Conservation (phyloP, 352 stramenopile species). For the Pythium inflatum region DNA sequence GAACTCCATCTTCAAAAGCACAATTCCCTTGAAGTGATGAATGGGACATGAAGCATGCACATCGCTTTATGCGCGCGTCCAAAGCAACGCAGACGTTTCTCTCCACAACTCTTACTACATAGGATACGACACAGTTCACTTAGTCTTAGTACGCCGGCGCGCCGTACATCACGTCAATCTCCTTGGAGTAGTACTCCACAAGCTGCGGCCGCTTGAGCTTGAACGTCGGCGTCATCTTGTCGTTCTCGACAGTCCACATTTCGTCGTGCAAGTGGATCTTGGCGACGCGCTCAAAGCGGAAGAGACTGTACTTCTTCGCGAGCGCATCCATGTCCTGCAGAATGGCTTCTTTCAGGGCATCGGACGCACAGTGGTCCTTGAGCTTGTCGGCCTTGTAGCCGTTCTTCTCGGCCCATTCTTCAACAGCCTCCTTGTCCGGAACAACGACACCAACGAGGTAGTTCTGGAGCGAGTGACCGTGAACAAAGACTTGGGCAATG, state of each 20-base stretch:
- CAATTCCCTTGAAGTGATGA: too few relatives aligned
- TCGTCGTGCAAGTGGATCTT: constrained; percentile 87
- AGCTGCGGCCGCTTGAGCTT: constrained; percentile 95
- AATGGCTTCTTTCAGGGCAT: constrained; percentile 61
- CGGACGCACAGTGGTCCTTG: constrained; percentile 35
- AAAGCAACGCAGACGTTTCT: too few relatives aligned
- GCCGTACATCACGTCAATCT: constrained; percentile 86
- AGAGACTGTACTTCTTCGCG: constrained; percentile 69
- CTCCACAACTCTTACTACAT: too few relatives aligned
- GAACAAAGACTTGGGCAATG: constrained; percentile 93
- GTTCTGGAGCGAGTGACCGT: constrained; percentile 95
- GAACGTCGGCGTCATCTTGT: constrained; percentile 95
- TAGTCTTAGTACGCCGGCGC: constrained; percentile 14
- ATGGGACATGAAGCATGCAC: too few relatives aligned
- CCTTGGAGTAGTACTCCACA: constrained; percentile 77
- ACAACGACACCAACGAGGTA: constrained; percentile 94
- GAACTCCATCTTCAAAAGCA: too few relatives aligned
- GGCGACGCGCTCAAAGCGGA: constrained; percentile 92
- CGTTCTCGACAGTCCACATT: constrained; percentile 91
- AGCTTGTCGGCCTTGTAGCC: constrained; percentile 36
- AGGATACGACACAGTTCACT: neutral
- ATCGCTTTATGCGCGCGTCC: too few relatives aligned
- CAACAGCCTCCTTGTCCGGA: constrained; percentile 89
- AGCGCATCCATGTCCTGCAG: constrained; percentile 74
- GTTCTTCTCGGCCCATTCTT: constrained; percentile 71